Conservation (phyloP, 306 rosid genomes). For the Vachellia pachyceras region DNA sequence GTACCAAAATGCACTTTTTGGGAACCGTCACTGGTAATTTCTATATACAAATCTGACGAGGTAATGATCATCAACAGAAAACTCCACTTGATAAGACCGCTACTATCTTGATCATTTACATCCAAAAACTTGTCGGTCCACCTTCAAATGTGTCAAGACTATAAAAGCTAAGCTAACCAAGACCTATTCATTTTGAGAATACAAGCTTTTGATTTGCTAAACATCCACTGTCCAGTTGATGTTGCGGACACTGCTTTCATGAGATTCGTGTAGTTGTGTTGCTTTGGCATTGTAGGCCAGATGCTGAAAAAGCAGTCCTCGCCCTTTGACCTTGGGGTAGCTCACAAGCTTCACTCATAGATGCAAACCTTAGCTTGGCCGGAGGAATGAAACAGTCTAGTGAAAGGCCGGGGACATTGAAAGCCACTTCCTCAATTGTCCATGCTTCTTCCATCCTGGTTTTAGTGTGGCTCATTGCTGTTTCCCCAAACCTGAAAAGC, state of each 20-base stretch:
- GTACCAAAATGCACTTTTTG: conserved; percentile 29
- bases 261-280: conserved; percentile 68
- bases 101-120: conserved; percentile 55
- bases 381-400: conserved; percentile 98
- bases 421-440: conserved; percentile 98
- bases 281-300: conserved; percentile 71
- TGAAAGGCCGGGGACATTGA: conserved; percentile 94
- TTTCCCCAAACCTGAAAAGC: conserved; percentile 98
- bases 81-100: conserved; percentile 51
- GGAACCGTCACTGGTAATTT: conserved; percentile 44
- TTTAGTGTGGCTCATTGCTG: conserved; percentile 98
- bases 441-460: conserved; percentile 99
- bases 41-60: conserved; percentile 69
- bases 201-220: conserved; percentile 47
- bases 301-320: conserved; percentile 54
- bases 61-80: conserved; percentile 53
- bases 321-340: conserved; percentile 71
- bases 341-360: conserved; percentile 83
- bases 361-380: conserved; percentile 88
- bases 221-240: conserved; percentile 74
- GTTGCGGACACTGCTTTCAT: conserved; percentile 54
- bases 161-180: conserved; percentile 55
- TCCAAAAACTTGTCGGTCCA: conserved; percentile 54
- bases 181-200: conserved; percentile 14
- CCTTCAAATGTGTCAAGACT: conserved; percentile 45